Percentiles rank a stretch among this genome's conserved stretches.
phyloP scores from a whole-genome alignment of 1,284 basidiomycete genomes.

The Ceratobasidium sp. region DNA sequence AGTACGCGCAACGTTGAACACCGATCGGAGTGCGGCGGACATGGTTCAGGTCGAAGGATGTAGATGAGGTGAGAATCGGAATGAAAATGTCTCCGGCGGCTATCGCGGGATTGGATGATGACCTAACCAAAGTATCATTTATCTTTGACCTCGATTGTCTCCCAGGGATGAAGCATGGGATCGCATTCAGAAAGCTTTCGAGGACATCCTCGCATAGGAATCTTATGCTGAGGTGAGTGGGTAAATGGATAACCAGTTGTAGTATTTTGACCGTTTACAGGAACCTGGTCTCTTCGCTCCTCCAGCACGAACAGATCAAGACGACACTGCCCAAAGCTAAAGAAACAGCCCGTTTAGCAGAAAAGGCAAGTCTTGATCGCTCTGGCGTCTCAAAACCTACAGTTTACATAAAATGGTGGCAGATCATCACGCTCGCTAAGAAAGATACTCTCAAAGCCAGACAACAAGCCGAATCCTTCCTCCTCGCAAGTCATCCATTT shows the following conservation, averaged over 20 bases:
- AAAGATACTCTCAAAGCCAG: constrained; percentile 76
- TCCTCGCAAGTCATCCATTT: constrained; percentile 63
- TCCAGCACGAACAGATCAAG: constrained; percentile 96
- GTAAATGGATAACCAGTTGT: neutral
- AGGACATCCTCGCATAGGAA: constrained; percentile 87
- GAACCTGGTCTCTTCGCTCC: constrained; percentile 93
- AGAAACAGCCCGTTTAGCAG: constrained; percentile 90
- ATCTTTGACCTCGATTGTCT: constrained; percentile 16
- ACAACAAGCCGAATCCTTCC: constrained; percentile 77
- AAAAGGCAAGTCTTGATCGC: constrained; percentile 77
- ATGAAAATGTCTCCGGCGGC: constrained; percentile 25
- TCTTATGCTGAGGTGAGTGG: constrained; percentile 82
- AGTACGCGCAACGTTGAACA: constrained; percentile 41
- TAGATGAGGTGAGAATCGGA: constrained; percentile 30
- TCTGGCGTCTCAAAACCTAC: neutral
- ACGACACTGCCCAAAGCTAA: constrained; percentile 97
- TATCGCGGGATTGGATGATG: constrained; percentile 26
- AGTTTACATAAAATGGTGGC: constrained; percentile 28
- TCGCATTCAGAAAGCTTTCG: constrained; percentile 89
- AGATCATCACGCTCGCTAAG: constrained; percentile 93
- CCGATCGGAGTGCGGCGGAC: constrained; percentile 44
- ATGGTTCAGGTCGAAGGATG: constrained; percentile 15
- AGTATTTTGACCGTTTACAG: constrained; percentile 60
- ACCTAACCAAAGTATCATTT: constrained; percentile 17
- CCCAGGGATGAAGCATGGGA: constrained; percentile 85